These are phyloP conservation scores for Nissolia schottii DNA, from an alignment of 306 rosid genomes.

Conservation along the genomic window DNA sequence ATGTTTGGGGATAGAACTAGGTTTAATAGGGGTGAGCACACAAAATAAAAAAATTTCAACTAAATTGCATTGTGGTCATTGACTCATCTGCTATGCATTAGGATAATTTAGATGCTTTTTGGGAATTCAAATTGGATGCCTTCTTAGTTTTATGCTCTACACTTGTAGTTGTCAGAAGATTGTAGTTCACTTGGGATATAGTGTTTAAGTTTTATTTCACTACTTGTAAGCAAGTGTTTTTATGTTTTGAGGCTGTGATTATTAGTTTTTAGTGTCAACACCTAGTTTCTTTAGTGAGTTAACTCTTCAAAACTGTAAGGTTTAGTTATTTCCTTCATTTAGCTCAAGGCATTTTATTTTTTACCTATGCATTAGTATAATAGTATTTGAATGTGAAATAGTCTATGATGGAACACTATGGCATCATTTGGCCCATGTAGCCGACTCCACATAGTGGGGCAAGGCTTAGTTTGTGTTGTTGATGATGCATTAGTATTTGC, in stretches of 20 bases:
- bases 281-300: not conserved
- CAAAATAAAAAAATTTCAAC: not conserved
- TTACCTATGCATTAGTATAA: too few relatives aligned
- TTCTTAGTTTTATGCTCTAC: not conserved
- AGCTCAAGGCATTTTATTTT: not conserved
- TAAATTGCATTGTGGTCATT: constrained; percentile 6
- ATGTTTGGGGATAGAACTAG: constrained; percentile 8
- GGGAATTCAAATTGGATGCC: not conserved
- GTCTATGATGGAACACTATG: too few relatives aligned
- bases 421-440: too few relatives aligned
- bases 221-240: not conserved
- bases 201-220: too few relatives aligned
- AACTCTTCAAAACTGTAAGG: not conserved
- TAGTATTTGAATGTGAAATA: too few relatives aligned
- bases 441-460: too few relatives aligned
- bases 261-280: not conserved
- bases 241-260: not conserved
- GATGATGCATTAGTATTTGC: constrained; percentile 6
- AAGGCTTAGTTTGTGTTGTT: too few relatives aligned
- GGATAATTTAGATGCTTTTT: not conserved
- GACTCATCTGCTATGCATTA: not conserved
- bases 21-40: not conserved
- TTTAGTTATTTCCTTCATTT: not conserved
- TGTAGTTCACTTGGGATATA: not conserved
- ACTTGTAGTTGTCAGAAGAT: not conserved